Evolutionary conservation across 164 flowering plant genomes (phyloP), one percentile per base, ranked within the genome.

Genomic region (Piper betle): DNA sequence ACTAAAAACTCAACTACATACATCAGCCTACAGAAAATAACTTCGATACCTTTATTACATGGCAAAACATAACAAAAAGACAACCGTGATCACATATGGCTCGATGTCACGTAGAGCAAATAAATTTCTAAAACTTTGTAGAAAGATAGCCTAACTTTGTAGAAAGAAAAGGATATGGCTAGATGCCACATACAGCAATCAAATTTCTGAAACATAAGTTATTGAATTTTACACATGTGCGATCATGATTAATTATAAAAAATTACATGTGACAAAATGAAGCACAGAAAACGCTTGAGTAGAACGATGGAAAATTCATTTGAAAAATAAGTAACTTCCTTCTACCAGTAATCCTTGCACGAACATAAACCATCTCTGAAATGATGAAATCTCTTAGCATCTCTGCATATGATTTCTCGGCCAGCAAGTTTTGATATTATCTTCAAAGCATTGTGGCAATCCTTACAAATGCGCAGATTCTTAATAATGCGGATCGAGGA

Each of bases 371-470:
- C 85, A 71, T 73, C 74, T 59, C 65, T 79, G 66, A 79, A 81
- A 71, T 77, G 85, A 69, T 79, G 85, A 69, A 77, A 79, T 69
- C 85, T 68, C 65, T 79, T 81, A 65, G 77, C 79, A 64, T 81
- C 83, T 63, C 82, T 72, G 2, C 77, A 79, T 53, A 79, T 76
- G 57, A 79, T 60, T 58, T 79, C 79, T 59, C 82, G 59, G 20
- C 75, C 82, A 16, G 60, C 81, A 55, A 79, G 74, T 56, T 64
- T 74, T 0, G 85, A 79, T 39, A 75, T 63, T 42, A 79, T 70
- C 72, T 81, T 81, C 53, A 81, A 64, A 37, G 77, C 77, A 65
- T 77, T 81, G 57, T 81, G 83, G 55, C 83, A 79, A 61, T 81
- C 83, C 50, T 81, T 82, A 52, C 85, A 81, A 39, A 79, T 81